Base-by-base conservation (phyloP, 108 stramenopile genomes). In the Chaetoceros tenuissimus region DNA sequence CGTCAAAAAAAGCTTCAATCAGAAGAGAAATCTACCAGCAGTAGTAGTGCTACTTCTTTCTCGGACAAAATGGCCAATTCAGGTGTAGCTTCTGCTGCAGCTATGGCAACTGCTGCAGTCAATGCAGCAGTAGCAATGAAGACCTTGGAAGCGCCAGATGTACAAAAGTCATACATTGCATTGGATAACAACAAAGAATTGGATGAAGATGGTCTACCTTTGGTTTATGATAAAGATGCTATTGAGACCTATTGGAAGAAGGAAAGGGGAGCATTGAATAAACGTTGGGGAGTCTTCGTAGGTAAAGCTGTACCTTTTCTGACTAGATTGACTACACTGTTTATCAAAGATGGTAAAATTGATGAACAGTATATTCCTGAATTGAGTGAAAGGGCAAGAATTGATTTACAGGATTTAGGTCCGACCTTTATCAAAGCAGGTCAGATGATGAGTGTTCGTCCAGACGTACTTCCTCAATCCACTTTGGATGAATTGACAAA, bases 321-420 rank as follows among this genome's bases (percentile, higher is more conserved):
- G 28, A 89, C 89, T 3, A 73, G 67, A 43, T 52, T 93, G 18
- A 78, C 78, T 20, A 83, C 83, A 34, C 51, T 93, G 13, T 84
- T 85, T 59, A 88, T 92, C 23, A 63, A 84, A 1, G 89, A 88
- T 53, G 93, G 93, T 22, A 75, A 84, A 57, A 87, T 84, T 49
- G 72, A 78, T n/a, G 86, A 92, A 30, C 60, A 69, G 17, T 85
- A 95, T 55, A 86, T 91, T 68, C 90, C 85, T 2, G 65, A 49
- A 28, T 67, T 96, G 57, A 83, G 84, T 24, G 54, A 72, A 54
- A 86, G 92, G 62, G 90, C 92, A 1, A 70, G 96, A 19, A 46
- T 92, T 51, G 90, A 95, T 66, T 69, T 95, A 64, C 94, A 95
- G 57, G 92, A 97, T 66, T 72, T 97, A 0, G 96, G 96, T 0